Base-by-base conservation (phyloP, 2,329 filamentous ascomycete species). In the Pezicula rhizophila region DNA sequence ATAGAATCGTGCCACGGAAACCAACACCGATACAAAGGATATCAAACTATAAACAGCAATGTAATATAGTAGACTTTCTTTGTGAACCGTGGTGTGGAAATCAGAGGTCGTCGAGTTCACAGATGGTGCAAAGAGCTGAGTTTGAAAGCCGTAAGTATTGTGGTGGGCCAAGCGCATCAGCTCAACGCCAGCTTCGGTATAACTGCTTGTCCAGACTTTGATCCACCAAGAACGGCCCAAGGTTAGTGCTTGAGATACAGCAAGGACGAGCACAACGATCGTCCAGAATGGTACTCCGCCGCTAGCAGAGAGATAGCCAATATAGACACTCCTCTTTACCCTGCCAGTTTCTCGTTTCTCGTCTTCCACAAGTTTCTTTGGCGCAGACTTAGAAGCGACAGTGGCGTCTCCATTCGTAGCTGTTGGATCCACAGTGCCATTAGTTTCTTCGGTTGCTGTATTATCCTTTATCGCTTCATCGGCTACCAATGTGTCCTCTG, bases 311-410 rank as follows among this genome's bases (percentile, higher is more conserved):
- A 90, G 66, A 59, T 90, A 91, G 0, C 73, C 73, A 10, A 68
- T 61, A 55, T 90, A 91, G n/a, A 90, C 76, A 8, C 73, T 73
- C 20, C 72, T 71, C 55, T 82, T 82, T 38, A 91, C 80, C 3
- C 81, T 77, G 2, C 87, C 87, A 45, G 76, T 77, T 60, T 87
- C 84, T 46, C 81, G 77, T 28, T 70, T 72, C 64, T 92, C 87
- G 1, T 89, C 85, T 60, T 89, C 82, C 37, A 86, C 77, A 55
- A 90, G 89, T 63, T 88, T 84, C 52, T 81, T 81, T 2, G 56
- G 56, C 18, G 42, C 4, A 15, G 51, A 31, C 12, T 49, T 47
- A 14, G 34, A 33, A 1, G 80, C 74, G 5, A 64, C 50, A 8
- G 54, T 46, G 12, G 68, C 65, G 40, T 62, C 59, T 57, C 75